These are phyloP conservation scores for Thalassiosira mediterranea DNA, from an alignment of 352 stramenopile genomes.

Conservation along the genomic window DNA sequence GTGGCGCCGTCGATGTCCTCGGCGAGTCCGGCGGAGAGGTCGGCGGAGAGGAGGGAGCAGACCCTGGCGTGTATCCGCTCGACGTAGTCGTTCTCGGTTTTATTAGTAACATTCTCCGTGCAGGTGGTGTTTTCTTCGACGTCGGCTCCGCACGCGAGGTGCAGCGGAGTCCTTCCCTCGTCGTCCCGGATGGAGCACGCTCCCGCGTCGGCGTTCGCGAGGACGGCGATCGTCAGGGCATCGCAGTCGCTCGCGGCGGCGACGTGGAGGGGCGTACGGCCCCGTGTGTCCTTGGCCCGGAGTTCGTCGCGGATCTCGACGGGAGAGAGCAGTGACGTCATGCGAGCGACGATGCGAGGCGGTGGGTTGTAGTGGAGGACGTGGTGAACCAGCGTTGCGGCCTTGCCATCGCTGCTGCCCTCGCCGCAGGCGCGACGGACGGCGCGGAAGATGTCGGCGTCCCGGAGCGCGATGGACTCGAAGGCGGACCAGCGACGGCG, in stretches of 20 bases:
- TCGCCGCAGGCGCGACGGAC: too few species aligned
- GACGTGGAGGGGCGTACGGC: slow-evolving; percentile 39
- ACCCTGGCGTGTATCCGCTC: neutral
- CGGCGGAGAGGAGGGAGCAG: neutral
- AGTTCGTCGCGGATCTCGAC: slow-evolving; percentile 18
- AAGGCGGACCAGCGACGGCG: neutral
- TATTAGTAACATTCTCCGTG: too few species aligned
- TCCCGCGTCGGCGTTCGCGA: slow-evolving; percentile 28
- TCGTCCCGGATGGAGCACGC: slow-evolving; percentile 22
- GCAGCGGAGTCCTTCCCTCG: slow-evolving; percentile 34
- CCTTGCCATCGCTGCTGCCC: slow-evolving; percentile 4
- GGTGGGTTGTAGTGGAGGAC: neutral
- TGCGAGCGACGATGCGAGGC: neutral
- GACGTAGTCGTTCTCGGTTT: neutral
- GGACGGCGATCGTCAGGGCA: slow-evolving; percentile 1
- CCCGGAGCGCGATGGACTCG: neutral
- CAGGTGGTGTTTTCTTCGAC: too few species aligned
- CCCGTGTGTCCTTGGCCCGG: slow-evolving; percentile 11
- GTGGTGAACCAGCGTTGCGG: slow-evolving; percentile 1
- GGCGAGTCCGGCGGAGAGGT: neutral
- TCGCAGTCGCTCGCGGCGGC: slow-evolving; percentile 18
- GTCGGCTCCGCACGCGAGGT: slow-evolving; percentile 20
- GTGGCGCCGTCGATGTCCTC: slow-evolving; percentile 4
- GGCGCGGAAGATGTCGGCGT: neutral
- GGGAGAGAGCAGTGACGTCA: too few species aligned